Conservation (phyloP, 1,139 yeast species). For the Hyphopichia buzzinii region DNA sequence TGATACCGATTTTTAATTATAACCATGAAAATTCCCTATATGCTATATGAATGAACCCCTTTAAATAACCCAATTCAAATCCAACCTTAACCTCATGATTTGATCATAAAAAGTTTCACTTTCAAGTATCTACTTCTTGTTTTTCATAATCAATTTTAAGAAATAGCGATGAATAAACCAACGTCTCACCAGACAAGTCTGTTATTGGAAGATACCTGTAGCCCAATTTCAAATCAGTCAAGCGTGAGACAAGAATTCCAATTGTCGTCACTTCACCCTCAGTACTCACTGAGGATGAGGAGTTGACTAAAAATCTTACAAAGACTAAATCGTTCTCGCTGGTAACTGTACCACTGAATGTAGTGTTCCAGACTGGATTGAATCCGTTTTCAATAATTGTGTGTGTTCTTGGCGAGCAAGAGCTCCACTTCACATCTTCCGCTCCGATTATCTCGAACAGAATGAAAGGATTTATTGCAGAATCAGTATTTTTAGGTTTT, state of each 20-base stretch:
- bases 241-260: slow-evolving; percentile 57
- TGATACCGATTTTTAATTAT: no score
- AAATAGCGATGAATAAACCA: slow-evolving; percentile 75
- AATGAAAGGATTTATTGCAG: slow-evolving; percentile 55
- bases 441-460: slow-evolving; percentile 56
- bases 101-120: no score
- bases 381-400: slow-evolving; percentile 65
- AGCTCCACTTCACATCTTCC: slow-evolving; percentile 19
- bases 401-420: slow-evolving; percentile 26
- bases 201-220: slow-evolving; percentile 76
- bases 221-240: slow-evolving; percentile 64
- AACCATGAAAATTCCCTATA: no score
- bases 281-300: slow-evolving; percentile 17
- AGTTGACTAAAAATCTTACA: slow-evolving; percentile 28
- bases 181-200: slow-evolving; percentile 78
- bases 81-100: no score
- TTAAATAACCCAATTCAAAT: no score
- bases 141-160: slow-evolving; percentile 42
- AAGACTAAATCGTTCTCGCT: slow-evolving; percentile 36
- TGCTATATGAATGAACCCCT: no score
- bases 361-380: slow-evolving; percentile 78
- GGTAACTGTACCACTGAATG: slow-evolving; percentile 43
- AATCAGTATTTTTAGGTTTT: slow-evolving; percentile 47
- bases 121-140: no score
- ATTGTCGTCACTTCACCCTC: slow-evolving; percentile 35